Percentiles rank a stretch among this genome's conserved stretches.
Conservation (phyloP, 768 basidiomycete species). For the Trametes gibbosa region DNA sequence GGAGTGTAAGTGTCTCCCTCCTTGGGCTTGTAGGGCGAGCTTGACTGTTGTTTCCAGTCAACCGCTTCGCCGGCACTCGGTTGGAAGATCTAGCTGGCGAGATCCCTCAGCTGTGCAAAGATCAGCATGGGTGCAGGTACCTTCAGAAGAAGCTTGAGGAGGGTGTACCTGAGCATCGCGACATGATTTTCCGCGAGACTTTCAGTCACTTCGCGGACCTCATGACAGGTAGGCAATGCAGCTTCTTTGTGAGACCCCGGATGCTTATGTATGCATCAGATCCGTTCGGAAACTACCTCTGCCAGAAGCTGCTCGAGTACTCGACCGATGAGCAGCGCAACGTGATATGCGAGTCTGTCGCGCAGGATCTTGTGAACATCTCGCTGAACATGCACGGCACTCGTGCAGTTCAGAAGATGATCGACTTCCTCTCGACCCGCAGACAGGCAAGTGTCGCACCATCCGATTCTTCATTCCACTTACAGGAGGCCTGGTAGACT, state of each 20-base stretch:
- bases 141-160: constrained; percentile 99
- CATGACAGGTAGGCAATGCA: constrained; percentile 75
- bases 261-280: constrained; percentile 44
- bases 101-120: constrained; percentile 92
- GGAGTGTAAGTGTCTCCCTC: constrained; percentile 52
- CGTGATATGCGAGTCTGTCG: constrained; percentile 95
- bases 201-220: constrained; percentile 97
- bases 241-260: not conserved
- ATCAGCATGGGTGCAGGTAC: constrained; percentile 98
- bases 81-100: constrained; percentile 96
- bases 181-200: constrained; percentile 99
- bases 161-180: constrained; percentile 90
- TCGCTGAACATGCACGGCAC: constrained; percentile 99
- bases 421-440: constrained; percentile 95
- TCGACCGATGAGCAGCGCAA: constrained; percentile 97
- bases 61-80: constrained; percentile 94
- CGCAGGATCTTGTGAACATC: constrained; percentile 95
- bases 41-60: constrained; percentile 52
- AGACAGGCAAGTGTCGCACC: constrained; percentile 69
- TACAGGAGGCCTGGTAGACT: constrained; percentile 58
- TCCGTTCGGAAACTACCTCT: constrained; percentile 98
- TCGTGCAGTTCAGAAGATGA: constrained; percentile 99
- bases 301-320: constrained; percentile 95
- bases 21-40: not conserved
- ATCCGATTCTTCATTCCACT: constrained; percentile 43